Conservation (phyloP, 2,329 filamentous ascomycete genomes). For the Alternaria arborescens region DNA sequence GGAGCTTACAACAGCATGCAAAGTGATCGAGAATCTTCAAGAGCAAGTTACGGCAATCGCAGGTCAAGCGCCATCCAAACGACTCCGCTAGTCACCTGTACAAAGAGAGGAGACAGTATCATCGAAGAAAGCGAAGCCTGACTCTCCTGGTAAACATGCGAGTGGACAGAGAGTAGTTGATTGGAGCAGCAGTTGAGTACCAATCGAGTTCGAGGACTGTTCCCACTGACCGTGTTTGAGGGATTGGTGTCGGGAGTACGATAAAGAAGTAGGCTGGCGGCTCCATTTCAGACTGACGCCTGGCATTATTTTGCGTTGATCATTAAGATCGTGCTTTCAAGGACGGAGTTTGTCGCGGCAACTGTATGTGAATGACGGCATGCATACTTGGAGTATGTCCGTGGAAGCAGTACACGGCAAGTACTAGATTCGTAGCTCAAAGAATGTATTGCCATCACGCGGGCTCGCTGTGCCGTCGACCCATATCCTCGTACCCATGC, state of each 20-base stretch:
- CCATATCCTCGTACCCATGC: neutral
- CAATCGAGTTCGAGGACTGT: neutral
- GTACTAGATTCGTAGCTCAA: neutral
- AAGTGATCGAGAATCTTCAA: constrained; percentile 66
- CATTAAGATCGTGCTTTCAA: neutral
- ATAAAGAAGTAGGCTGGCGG: neutral
- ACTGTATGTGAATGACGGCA: neutral
- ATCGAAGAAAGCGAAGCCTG: neutral
- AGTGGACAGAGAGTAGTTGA: neutral
- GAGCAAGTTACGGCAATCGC: constrained; percentile 55
- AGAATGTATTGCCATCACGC: neutral
- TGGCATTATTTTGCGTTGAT: neutral
- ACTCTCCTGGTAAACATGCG: neutral
- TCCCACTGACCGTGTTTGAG: neutral
- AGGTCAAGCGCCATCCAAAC: neutral
- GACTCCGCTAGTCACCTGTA: neutral
- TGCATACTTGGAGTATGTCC: neutral
- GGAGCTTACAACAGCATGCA: too few species aligned
- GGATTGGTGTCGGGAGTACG: neutral
- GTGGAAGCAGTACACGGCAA: neutral
- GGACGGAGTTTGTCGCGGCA: neutral
- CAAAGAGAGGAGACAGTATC: neutral
- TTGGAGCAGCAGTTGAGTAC: neutral
- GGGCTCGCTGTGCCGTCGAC: neutral
- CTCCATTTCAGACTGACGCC: neutral